phyloP scores from a whole-genome alignment of 495 filamentous ascomycete genomes.

The Neurospora sp. region DNA sequence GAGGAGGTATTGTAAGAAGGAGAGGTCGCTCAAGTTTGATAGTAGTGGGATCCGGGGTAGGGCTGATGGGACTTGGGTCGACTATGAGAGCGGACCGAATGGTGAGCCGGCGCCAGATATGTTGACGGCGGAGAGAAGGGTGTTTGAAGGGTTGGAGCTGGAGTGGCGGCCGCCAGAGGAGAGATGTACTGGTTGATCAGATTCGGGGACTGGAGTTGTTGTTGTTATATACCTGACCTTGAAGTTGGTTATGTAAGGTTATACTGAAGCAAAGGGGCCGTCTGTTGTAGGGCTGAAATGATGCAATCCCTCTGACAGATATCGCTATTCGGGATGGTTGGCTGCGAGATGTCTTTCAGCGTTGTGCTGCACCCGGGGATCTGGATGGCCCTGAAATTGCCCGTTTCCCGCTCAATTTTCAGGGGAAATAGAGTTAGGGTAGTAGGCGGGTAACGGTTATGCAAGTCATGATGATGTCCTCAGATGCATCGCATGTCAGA shows the following conservation, averaged over 20 bases:
- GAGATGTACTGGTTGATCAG: conserved; percentile 57
- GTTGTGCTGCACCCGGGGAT: background rate
- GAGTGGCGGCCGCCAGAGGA: conserved; percentile 63
- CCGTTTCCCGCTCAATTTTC: background rate
- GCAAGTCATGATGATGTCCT: background rate
- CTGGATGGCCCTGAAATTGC: background rate
- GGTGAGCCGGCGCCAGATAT: conserved; percentile 37
- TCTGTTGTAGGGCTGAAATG: background rate
- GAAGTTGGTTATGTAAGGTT: background rate
- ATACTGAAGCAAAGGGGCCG: background rate
- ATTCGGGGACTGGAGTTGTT: background rate
- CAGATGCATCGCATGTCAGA: background rate
- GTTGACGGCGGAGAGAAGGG: conserved; percentile 66
- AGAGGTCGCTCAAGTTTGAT: conserved; percentile 74
- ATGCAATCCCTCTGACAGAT: background rate
- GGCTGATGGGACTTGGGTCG: conserved; percentile 53
- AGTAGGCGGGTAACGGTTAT: background rate
- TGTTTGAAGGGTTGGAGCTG: conserved; percentile 72
- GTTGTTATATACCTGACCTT: background rate
- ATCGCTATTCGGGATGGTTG: background rate
- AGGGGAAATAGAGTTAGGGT: background rate
- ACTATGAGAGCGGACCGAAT: conserved; percentile 39
- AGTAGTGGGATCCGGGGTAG: conserved; percentile 73
- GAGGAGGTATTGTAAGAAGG: conserved; percentile 65
- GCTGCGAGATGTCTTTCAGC: background rate